Evolutionary conservation across 78 protist species (phyloP).

Genomic region (Dictyostelium brefeldianum): DNA sequence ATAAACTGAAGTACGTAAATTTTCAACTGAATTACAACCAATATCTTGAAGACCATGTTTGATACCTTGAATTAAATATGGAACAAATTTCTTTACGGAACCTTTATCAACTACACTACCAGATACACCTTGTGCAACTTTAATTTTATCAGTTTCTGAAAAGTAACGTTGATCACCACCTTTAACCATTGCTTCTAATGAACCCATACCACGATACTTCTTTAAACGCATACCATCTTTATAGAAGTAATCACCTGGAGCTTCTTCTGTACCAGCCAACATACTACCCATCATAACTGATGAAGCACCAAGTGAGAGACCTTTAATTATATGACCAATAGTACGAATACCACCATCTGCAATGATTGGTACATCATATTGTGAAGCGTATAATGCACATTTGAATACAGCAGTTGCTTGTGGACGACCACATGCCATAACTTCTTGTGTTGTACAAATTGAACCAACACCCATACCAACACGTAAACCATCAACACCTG

Average conservation of each 20-base stretch:
- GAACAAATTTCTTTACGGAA: conserved; percentile 76
- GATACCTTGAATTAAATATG: conserved; percentile 85
- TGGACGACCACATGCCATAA: conserved; percentile 81
- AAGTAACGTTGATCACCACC: conserved; percentile 84
- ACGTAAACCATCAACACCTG: conserved; percentile 96
- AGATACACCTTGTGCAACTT: conserved; percentile 95
- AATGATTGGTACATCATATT: conserved; percentile 92
- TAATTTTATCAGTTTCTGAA: conserved; percentile 87
- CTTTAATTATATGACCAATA: conserved; percentile 96
- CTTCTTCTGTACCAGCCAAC: conserved; percentile 97
- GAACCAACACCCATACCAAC: conserved; percentile 98
- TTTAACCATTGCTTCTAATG: conserved; percentile 94
- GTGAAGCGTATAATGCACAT: conserved; percentile 63
- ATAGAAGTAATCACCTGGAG: conserved; percentile 94
- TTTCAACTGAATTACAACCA: conserved; percentile 57
- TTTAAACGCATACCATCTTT: conserved; percentile 93
- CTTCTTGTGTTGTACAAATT: conserved; percentile 97
- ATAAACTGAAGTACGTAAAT: conserved; percentile 59
- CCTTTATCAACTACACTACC: conserved; percentile 96
- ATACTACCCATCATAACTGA: conserved; percentile 97
- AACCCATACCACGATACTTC: conserved; percentile 97
- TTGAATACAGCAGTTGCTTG: conserved; percentile 93
- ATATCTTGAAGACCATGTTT: conserved; percentile 94
- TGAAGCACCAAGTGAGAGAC: conserved; percentile 94
- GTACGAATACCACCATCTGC: conserved; percentile 97